Base-by-base conservation (phyloP, 805 yeast species). In the Teunomyces aglyptinius region DNA sequence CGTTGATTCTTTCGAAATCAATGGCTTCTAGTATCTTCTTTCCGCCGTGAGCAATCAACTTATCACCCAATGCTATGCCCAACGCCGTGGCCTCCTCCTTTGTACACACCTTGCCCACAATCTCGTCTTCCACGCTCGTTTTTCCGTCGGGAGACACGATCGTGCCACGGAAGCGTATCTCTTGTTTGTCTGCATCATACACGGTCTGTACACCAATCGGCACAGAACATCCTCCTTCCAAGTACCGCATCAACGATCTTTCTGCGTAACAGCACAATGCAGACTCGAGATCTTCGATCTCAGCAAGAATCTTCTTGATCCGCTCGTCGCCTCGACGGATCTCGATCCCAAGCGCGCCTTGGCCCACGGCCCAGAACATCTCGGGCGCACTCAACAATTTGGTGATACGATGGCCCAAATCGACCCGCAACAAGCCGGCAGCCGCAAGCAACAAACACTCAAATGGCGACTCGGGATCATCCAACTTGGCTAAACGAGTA, bases 151-250 rank as follows among this genome's bases (percentile, higher is more conserved):
- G 91, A 50, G 86, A 80, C 27, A 90, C 86, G 12, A 92, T 95
- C 31, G 86, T 76, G 5, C 87, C 95, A 52, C 80, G 79, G 51
- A 91, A 67, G 4, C 62, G 58, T 46, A 90, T 73, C 6, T 52
- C 53, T 31, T 75, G 67, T 0, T 82, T 73, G 1, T 42, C 54
- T 16, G 64, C 67, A 45, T 77, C 65, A 53, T 77, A 86, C 6
- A 58, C 53, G n/a, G 90, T 75, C 52, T 82, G 78, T 24, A 89
- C 96, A 44, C 99, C 99, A 53, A 94, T 87, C 5, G 99, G 99
- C 13, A 94, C 97, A 1, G 97, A 89, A 68, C 99, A 94, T 6
- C 99, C 99, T 50, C 98, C 99, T 70, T 94, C 98, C 49, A 94
- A 76, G 19, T 86, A 76, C 65, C 92, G 78, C 88, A 94, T 81